These are phyloP conservation scores for Kurtzmaniella quercitrusa DNA, from an alignment of 1,139 yeast genomes.

Conservation along the genomic window DNA sequence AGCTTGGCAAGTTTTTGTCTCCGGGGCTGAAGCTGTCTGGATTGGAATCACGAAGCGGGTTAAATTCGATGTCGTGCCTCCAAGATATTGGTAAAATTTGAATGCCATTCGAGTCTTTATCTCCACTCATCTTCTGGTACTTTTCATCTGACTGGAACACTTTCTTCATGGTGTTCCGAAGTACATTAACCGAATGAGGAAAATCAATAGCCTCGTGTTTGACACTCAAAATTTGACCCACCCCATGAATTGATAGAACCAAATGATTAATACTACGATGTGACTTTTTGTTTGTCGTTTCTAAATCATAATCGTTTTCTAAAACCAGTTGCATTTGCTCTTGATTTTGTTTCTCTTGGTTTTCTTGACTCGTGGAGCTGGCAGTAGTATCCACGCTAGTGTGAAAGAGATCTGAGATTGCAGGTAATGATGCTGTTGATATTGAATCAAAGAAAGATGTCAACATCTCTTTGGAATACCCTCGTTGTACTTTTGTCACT, in stretches of 20 bases:
- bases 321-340: constrained; percentile 39
- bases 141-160: constrained; percentile 47
- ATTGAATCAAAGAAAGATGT: constrained; percentile 25
- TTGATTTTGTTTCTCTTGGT: constrained; percentile 8
- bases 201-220: constrained; percentile 80
- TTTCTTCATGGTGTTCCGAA: constrained; percentile 60
- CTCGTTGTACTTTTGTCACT: constrained; percentile 36
- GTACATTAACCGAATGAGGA: constrained; percentile 74
- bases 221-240: constrained; percentile 84
- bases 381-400: constrained; percentile 20
- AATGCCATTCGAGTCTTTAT: constrained; percentile 47
- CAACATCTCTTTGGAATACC: constrained; percentile 28
- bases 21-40: neutral
- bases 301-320: constrained; percentile 49
- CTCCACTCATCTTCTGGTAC: constrained; percentile 34
- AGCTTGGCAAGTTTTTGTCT: constrained; percentile 45
- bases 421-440: constrained; percentile 26
- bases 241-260: constrained; percentile 85
- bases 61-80: constrained; percentile 67
- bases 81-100: constrained; percentile 79
- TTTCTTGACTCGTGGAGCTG: constrained; percentile 16
- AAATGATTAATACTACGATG: constrained; percentile 70
- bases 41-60: constrained; percentile 32
- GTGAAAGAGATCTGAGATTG: constrained; percentile 26
- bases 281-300: constrained; percentile 26